These are phyloP conservation scores for Colletotrichum sp. DNA, from an alignment of 2,329 filamentous ascomycete species.

Conservation along the genomic window DNA sequence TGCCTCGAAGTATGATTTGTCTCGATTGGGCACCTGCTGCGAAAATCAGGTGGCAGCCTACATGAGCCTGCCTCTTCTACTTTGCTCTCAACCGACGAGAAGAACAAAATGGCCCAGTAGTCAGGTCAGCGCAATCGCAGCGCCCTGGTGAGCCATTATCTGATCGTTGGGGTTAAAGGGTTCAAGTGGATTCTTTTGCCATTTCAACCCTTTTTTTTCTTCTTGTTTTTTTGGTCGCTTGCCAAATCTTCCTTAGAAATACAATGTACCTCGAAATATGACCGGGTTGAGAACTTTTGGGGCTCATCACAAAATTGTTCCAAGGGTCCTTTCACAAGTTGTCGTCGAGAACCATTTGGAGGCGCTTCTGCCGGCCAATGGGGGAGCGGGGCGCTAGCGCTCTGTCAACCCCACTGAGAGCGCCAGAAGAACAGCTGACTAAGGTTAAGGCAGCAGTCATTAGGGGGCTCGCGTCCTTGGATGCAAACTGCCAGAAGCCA, in stretches of 20 bases:
- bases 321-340: neutral
- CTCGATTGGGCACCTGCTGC: neutral
- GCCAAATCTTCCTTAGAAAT: too few species aligned
- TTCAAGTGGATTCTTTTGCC: neutral
- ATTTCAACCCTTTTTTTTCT: neutral
- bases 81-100: neutral
- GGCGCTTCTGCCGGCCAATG: neutral
- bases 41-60: neutral
- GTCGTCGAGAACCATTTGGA: neutral
- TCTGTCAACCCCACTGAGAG: neutral
- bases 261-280: too few species aligned
- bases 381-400: too few species aligned
- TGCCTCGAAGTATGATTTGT: neutral
- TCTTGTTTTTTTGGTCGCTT: too few species aligned
- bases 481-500: neutral
- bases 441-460: neutral
- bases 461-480: neutral
- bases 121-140: neutral
- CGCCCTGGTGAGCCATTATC: neutral
- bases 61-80: fast-evolving
- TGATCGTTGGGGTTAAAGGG: neutral
- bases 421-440: neutral
- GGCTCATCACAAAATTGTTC: too few species aligned
- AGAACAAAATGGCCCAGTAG: neutral
- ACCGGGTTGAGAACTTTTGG: too few species aligned